These are phyloP conservation scores for Mycena floridula DNA, from an alignment of 768 basidiomycete genomes.

Conservation along the genomic window DNA sequence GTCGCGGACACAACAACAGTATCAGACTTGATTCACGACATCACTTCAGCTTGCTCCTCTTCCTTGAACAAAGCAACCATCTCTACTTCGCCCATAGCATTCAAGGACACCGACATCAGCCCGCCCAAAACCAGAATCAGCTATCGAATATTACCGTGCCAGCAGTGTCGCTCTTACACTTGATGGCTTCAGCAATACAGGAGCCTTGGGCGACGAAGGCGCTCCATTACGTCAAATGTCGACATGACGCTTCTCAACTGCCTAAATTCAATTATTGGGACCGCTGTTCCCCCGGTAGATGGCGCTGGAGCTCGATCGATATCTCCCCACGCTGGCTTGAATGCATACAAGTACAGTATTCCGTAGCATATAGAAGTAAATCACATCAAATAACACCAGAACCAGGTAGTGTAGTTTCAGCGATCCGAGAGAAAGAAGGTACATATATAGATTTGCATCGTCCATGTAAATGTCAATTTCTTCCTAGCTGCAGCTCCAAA, in stretches of 20 bases:
- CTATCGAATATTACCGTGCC: constrained; percentile 56
- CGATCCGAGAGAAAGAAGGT: no score
- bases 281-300: constrained; percentile 4
- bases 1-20: constrained; percentile 44
- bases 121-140: constrained; percentile 18
- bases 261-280: constrained; percentile 46
- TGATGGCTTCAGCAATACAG: constrained; percentile 56
- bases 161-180: constrained; percentile 48
- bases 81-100: constrained; percentile 17
- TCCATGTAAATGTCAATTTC: no score
- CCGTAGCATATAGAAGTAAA: no score
- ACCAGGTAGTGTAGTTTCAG: no score
- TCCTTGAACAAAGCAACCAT: constrained; percentile 24
- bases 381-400: no score
- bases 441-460: no score
- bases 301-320: neutral
- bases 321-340: neutral
- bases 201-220: constrained; percentile 28
- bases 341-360: no score
- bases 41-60: constrained; percentile 37
- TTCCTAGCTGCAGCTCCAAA: no score
- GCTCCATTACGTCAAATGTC: constrained; percentile 31
- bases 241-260: constrained; percentile 39
- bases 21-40: constrained; percentile 32
- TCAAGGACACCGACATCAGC: constrained; percentile 20